Base-by-base conservation (phyloP, 768 basidiomycete genomes). In the Tylopilus sp. region DNA sequence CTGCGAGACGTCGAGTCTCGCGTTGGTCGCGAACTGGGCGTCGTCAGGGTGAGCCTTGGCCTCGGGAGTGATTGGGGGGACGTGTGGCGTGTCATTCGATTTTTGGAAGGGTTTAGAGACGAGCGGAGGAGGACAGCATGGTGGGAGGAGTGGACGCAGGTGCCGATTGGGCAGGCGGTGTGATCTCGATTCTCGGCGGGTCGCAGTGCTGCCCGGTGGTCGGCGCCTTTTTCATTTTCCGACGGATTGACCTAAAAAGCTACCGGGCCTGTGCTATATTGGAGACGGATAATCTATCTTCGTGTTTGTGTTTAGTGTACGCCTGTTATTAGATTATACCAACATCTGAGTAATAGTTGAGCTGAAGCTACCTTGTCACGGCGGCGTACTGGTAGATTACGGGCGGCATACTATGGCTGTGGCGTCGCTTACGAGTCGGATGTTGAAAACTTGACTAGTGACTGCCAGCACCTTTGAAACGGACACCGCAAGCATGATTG, bases 11-110 rank as follows among this genome's bases (percentile, higher is more conserved):
- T 89, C 56, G 83, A 88, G 66, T 67, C 62, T 26, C 66, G 66
- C 17, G 79, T 86, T 38, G 86, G 85, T 3, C 73, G 76, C 43
- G 86, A 91, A 64, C 72, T 88, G 12, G 89, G 86, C 3, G 86
- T 88, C 35, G 80, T 90, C 22, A 75, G 88, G 45, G 77, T 89
- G 52, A 91, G 88, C 57, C 76, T 93, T 9, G 90, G 91, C 6
- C 77, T 91, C 23, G 88, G 82, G 40, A 91, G 81, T 53, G 81
- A 84, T 62, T 91, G 89, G 75, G 75, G 80, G 40, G 90, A 93
- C 62, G 81, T 82, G 1, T 83, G 82, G 79, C 75, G 71, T 42
- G 74, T 84, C 12, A 61, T 83, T 9, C 70, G 70, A 47, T 78
- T 84, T 44, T 76, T 77, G 35, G 61, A 71, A 8, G 70, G 72